phyloP scores from a whole-genome alignment of 805 yeast genomes.

The Hanseniaspora pseudoguilliermondii region DNA sequence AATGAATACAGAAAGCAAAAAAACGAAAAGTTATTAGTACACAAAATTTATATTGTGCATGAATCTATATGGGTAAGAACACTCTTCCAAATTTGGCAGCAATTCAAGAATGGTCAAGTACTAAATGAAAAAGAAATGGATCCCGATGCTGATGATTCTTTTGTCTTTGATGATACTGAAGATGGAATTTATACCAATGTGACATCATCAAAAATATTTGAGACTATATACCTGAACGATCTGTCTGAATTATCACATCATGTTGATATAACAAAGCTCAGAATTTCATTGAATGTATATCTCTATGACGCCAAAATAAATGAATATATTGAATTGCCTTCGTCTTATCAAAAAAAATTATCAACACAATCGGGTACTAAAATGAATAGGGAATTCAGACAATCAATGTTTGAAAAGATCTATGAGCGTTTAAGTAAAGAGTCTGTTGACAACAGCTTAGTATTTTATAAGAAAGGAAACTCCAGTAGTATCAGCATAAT shows the following conservation, averaged over 20 bases:
- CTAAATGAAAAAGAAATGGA: slow-evolving; percentile 18
- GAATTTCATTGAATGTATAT: slow-evolving; percentile 66
- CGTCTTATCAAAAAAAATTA: slow-evolving; percentile 22
- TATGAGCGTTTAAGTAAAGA: slow-evolving; percentile 37
- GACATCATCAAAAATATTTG: slow-evolving; percentile 18
- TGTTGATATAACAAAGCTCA: slow-evolving; percentile 63
- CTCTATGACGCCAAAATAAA: slow-evolving; percentile 47
- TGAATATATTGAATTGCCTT: slow-evolving; percentile 38
- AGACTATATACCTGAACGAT: slow-evolving; percentile 30
- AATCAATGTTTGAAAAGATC: slow-evolving; percentile 37
- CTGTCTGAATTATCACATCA: slow-evolving; percentile 44
- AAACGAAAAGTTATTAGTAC: slow-evolving; percentile 24
- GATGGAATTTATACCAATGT: background rate
- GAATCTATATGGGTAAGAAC: slow-evolving; percentile 83
- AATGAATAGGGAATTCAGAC: slow-evolving; percentile 28
- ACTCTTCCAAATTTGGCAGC: slow-evolving; percentile 51
- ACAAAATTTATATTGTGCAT: slow-evolving; percentile 66
- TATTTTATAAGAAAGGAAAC: slow-evolving; percentile 48
- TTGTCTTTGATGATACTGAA: background rate
- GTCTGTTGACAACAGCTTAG: slow-evolving; percentile 33
- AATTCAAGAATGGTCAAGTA: slow-evolving; percentile 46
- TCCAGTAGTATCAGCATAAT: slow-evolving; percentile 34
- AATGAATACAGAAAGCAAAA: slow-evolving; percentile 29
- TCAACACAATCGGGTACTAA: slow-evolving; percentile 17
- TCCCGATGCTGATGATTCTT: slow-evolving; percentile 1